Evolutionary conservation across 2,329 filamentous ascomycete species (phyloP), one percentile per base, ranked within the genome.

Genomic region (Ophiostoma pallidulum): DNA sequence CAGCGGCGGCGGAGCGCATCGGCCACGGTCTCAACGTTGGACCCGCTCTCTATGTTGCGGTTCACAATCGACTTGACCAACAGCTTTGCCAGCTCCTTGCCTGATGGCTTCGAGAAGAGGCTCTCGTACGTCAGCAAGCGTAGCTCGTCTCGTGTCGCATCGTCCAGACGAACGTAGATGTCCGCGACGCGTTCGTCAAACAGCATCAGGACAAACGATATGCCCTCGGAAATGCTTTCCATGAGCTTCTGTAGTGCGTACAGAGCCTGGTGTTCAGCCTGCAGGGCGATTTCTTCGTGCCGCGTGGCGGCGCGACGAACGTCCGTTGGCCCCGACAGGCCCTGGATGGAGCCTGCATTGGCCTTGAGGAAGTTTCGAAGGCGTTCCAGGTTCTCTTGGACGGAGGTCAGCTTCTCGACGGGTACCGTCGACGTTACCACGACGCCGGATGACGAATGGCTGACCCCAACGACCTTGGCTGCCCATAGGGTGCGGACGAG

Each of bases 51-150:
- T 57, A 98, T 98, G 63, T 95, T 98, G 59, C 90, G 82, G 64
- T 97, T 97, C 47, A 98, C 92, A 59, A 98, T 97, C 1, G 91
- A 89, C 64, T 97, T 98, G 48, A 98, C 92, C 2, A 98, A 73
- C 47, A 95, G 78, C 64, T 95, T 96, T 3, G 91, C 94, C 20
- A 97, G 77, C 10, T 95, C 88, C 57, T 88, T 88, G 28, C 92
- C 92, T 16, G 80, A 74, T 6, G 75, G 66, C 36, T 84, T 80
- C 4, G 87, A 86, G 63, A 98, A 97, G 0, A 98, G 77, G 39
- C 79, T 77, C 62, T 97, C 88, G 59, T 87, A 98, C 0, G 88
- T 96, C 45, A 98, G 74, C 31, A 82, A 77, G 50, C 78, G 75
- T 45, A 94, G 79, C 50, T 80, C 77, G 54, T 82, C 74, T 51